These are phyloP conservation scores for Pseudogymnoascus sp. DNA, from an alignment of 2,329 filamentous ascomycete species.

Conservation along the genomic window DNA sequence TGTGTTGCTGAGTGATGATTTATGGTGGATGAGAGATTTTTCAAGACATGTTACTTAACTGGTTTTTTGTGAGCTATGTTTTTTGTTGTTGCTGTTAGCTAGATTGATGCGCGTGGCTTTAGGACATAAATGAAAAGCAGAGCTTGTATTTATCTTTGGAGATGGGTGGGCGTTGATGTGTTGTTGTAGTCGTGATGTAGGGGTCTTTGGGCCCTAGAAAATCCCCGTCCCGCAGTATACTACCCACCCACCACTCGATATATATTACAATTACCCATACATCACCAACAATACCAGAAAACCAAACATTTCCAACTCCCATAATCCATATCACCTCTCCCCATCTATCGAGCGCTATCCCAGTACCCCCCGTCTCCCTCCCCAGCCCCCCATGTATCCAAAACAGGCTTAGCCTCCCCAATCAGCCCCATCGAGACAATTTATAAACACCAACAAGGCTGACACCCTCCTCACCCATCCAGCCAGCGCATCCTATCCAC, in stretches of 20 bases:
- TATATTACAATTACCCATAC: background rate
- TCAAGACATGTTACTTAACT: background rate
- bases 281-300: background rate
- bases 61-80: constrained; percentile 2
- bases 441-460: background rate
- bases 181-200: background rate
- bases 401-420: background rate
- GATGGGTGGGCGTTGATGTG: background rate
- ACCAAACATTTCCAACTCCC: background rate
- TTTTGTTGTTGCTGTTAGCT: background rate
- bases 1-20: background rate
- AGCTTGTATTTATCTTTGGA: background rate
- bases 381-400: background rate
- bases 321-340: background rate
- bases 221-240: background rate
- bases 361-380: background rate
- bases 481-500: background rate
- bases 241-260: background rate
- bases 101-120: background rate
- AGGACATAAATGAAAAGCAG: background rate
- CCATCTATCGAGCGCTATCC: background rate
- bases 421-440: background rate
- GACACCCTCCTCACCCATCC: background rate
- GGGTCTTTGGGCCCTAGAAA: background rate
- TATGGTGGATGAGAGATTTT: background rate